Evolutionary conservation across 257 asterid species (phyloP), one percentile per base, ranked within the genome.

Genomic region (Prunella vulgaris): DNA sequence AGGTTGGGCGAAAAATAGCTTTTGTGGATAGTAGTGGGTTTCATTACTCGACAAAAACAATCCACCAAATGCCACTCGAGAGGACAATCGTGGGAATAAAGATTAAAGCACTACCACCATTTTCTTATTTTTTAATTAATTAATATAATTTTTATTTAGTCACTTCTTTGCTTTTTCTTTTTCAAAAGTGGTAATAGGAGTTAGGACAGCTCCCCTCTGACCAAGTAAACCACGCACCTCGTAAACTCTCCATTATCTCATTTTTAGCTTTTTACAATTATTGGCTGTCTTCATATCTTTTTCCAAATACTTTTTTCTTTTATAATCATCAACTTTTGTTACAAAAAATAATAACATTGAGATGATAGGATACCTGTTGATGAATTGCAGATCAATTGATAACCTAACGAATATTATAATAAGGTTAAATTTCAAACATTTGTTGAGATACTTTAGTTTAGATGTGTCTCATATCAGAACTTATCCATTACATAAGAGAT

Each of bases 41-140:
- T 62, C 48, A 62, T 15, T 78, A 74, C 71, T 70, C 52, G 84
- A 82, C 81, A 79, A 82, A 79, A 32, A 13, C 74, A 48, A 80
- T 69, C 67, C 80, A 83, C 88, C 97, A 83, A 90, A 86, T 78
- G 72, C 90, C 85, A 86, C 81, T 82, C 75, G 69, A 77, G 73
- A 79, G 52, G 82, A 81, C 84, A 79, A 30, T 82, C 74, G 93
- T 85, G 90, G 88, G 70, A 81, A 84, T 75, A 81, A 74, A 89
- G 82, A 66, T 74, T 72, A 77, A 68, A 78, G 79, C 90, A 90
- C 92, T 84, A 79, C 35, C 74, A 25, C 70, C 52, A 22, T 60
- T 14, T 30, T n/a, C n/a, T 60, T 30, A 2, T 5, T 78, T 49
- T 67, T 18, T 52, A 28, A 37, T 60, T 69, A 64, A 25, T 49